Evolutionary conservation across 371 early-diverging fungal genomes (phyloP).

Genomic region (Syncephalastrum monosporum): DNA sequence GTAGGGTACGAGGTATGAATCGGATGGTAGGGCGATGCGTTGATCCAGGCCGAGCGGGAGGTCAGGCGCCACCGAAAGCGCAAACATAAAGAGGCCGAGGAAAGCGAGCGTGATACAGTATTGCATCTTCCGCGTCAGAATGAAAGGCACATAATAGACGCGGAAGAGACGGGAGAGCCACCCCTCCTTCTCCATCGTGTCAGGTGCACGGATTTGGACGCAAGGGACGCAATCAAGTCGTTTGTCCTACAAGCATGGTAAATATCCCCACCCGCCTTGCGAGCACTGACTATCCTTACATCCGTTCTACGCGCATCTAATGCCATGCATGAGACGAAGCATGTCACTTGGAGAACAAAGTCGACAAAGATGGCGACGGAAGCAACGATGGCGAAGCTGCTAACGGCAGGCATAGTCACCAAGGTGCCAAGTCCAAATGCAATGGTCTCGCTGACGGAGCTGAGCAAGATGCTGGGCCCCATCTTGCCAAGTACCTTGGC

Average conservation of each 20-base stretch:
- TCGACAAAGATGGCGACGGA: slow-evolving; percentile 73
- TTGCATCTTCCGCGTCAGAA: slow-evolving; percentile 52
- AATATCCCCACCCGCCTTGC: neutral
- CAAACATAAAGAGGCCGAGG: slow-evolving; percentile 54
- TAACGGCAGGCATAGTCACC: slow-evolving; percentile 80
- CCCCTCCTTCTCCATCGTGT: slow-evolving; percentile 54
- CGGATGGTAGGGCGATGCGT: slow-evolving; percentile 67
- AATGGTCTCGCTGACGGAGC: slow-evolving; percentile 68
- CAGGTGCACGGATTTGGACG: slow-evolving; percentile 52
- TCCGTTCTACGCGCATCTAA: slow-evolving; percentile 64
- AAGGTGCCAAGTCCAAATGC: slow-evolving; percentile 72
- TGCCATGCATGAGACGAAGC: slow-evolving; percentile 67
- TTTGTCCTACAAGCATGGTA: slow-evolving; percentile 29
- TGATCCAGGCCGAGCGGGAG: slow-evolving; percentile 69
- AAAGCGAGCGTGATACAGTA: slow-evolving; percentile 50
- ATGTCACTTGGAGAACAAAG: slow-evolving; percentile 73
- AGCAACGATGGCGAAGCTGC: slow-evolving; percentile 74
- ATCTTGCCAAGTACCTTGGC: slow-evolving; percentile 63
- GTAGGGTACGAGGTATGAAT: slow-evolving; percentile 71
- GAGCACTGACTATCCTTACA: slow-evolving; percentile 15
- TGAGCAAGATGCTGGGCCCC: slow-evolving; percentile 73
- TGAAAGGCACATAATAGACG: slow-evolving; percentile 58
- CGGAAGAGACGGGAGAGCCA: slow-evolving; percentile 47
- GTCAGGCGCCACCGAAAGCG: slow-evolving; percentile 51
- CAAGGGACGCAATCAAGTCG: slow-evolving; percentile 71